Evolutionary conservation across 1,139 yeast genomes (phyloP), one percentile per base, ranked within the genome.

Genomic region (Taphrina deformans): DNA sequence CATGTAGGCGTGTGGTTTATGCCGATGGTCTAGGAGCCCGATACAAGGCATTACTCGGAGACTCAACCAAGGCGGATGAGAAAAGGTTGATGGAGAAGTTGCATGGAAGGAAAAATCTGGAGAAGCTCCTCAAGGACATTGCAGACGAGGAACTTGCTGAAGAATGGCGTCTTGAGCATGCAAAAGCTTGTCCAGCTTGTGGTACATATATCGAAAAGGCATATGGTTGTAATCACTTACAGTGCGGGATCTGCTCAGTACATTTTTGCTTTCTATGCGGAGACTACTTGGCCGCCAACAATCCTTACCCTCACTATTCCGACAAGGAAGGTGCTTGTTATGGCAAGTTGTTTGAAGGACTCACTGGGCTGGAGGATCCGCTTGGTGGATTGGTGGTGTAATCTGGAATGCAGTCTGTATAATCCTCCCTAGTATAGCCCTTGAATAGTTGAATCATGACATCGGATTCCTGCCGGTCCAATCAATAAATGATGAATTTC

Each of bases 201-300:
- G 65, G 48, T 5, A 33, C 53, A 2, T 53, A 35, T n/a, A 62
- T 64, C 24, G 65, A 64, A 27, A 64, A 60, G 33, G 38, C 63
- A 3, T 51, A 33, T 31, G 66, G 66, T 23, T 64, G 66, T 40
- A 58, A 60, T 18, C 66, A 64, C 23, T 41, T 64, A 58, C 45
- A 33, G 14, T 64, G 66, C 35, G 56, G 41, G 12, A 31, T 58
- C 24, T 64, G 66, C 24, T 26, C 52, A 9, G 27, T 48, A 2
- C 66, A 64, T 18, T 64, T 64, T 33, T 64, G 66, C 31, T 64
- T 64, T 33, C 38, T 64, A 16, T 64, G 66, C 27, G 66, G 66
- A 5, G 66, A 56, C 14, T 24, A 52, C 14, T 52, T 64, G 14
- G 26, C 46, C 4, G 29, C 31, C 38, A 35, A 33, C 12, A 64